phyloP scores from a whole-genome alignment of 805 yeast species.

The Suhomyces prunicola region DNA sequence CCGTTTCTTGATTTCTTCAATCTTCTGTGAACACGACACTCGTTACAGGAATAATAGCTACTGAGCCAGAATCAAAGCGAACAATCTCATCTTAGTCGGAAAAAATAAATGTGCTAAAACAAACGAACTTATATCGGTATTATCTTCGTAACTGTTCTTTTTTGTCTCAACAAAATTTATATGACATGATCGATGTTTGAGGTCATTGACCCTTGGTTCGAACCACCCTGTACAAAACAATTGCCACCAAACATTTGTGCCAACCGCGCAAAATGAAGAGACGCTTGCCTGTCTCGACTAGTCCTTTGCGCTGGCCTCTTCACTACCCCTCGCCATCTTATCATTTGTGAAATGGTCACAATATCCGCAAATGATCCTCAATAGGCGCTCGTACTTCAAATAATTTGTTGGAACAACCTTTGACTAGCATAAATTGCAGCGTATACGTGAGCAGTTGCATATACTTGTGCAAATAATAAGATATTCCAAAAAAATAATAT shows the following conservation, averaged over 20 bases:
- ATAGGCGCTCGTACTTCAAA: not conserved
- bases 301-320: not conserved
- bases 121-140: not conserved
- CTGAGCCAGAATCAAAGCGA: not conserved
- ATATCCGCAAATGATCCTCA: not conserved
- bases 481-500: not conserved
- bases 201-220: not conserved
- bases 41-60: not conserved
- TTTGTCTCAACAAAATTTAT: not conserved
- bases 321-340: not conserved
- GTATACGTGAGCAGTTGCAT: not conserved
- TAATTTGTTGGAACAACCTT: not conserved
- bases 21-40: not conserved
- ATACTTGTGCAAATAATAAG: not conserved
- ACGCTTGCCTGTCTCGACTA: not conserved
- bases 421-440: not conserved
- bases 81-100: not conserved
- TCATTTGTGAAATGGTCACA: not conserved
- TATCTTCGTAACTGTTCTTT: not conserved
- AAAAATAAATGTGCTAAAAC: not conserved
- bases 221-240: not conserved
- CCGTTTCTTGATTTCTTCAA: not conserved
- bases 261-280: not conserved
- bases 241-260: not conserved
- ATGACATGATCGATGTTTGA: not conserved